phyloP scores from a whole-genome alignment of 305 asterid genomes.

The Fraxinus greggii region DNA sequence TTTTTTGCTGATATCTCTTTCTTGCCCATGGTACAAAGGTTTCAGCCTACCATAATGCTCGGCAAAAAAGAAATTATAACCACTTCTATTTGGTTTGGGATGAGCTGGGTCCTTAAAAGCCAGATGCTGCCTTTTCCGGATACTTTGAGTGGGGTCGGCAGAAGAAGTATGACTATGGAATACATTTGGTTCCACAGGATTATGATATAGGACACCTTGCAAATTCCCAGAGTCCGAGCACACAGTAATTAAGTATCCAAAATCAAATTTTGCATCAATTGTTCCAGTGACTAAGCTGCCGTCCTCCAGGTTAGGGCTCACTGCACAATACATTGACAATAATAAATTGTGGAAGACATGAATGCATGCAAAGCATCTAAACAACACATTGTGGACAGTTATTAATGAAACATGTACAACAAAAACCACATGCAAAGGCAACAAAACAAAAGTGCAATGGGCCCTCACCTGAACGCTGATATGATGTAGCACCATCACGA shows the following conservation, averaged over 20 bases:
- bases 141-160: slow-evolving; percentile 35
- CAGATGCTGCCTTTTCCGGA: slow-evolving; percentile 51
- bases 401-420: neutral
- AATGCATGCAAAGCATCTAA: neutral
- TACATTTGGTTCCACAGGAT: slow-evolving; percentile 35
- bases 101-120: slow-evolving; percentile 59
- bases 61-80: slow-evolving; percentile 85
- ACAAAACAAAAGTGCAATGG: neutral
- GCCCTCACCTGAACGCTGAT: slow-evolving; percentile 56
- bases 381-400: neutral
- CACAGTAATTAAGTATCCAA: slow-evolving; percentile 79
- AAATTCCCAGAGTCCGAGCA: slow-evolving; percentile 60
- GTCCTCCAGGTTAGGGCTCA: slow-evolving; percentile 42
- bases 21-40: slow-evolving; percentile 82
- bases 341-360: slow-evolving; percentile 12
- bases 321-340: slow-evolving; percentile 43
- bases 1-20: slow-evolving; percentile 72
- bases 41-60: slow-evolving; percentile 78
- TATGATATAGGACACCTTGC: slow-evolving; percentile 82
- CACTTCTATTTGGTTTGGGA: slow-evolving; percentile 76
- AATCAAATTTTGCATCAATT: slow-evolving; percentile 82
- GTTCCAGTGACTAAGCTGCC: slow-evolving; percentile 71
- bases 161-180: slow-evolving; percentile 33
- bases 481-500: slow-evolving; percentile 40
- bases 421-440: slow-evolving; percentile 11